These are phyloP conservation scores for Cucurbita moschata DNA, from an alignment of 306 rosid genomes.

Conservation along the genomic window DNA sequence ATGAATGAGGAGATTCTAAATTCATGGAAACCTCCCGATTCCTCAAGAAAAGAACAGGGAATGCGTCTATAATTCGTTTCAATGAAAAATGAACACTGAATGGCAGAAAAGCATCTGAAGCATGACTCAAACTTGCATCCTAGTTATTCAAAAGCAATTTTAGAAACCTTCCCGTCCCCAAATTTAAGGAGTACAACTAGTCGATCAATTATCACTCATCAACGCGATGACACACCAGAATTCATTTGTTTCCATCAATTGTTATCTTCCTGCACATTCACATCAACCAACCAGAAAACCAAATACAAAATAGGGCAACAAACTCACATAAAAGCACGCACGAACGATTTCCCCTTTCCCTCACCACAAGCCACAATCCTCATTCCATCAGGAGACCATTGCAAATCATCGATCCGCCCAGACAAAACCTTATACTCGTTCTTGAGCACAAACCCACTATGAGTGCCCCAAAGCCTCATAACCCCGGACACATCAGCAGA, in stretches of 20 bases:
- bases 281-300: neutral
- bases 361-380: constrained; percentile 91
- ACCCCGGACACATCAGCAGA: constrained; percentile 78
- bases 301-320: neutral
- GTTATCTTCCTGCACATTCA: neutral
- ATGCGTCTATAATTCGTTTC: neutral
- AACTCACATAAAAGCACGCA: constrained; percentile 77
- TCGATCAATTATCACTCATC: neutral
- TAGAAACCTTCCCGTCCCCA: neutral
- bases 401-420: constrained; percentile 91
- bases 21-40: neutral
- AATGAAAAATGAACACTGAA: neutral
- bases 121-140: neutral
- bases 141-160: neutral
- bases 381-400: constrained; percentile 87
- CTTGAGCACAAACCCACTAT: constrained; percentile 62
- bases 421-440: constrained; percentile 79
- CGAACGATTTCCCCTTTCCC: constrained; percentile 78
- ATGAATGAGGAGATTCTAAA: neutral
- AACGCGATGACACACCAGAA: neutral
- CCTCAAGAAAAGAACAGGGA: neutral
- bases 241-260: neutral
- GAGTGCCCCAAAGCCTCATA: constrained; percentile 92
- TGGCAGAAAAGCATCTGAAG: neutral
- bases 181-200: neutral